Conservation (phyloP, 2,329 filamentous ascomycete genomes). For the Harringtonia aguacate region DNA sequence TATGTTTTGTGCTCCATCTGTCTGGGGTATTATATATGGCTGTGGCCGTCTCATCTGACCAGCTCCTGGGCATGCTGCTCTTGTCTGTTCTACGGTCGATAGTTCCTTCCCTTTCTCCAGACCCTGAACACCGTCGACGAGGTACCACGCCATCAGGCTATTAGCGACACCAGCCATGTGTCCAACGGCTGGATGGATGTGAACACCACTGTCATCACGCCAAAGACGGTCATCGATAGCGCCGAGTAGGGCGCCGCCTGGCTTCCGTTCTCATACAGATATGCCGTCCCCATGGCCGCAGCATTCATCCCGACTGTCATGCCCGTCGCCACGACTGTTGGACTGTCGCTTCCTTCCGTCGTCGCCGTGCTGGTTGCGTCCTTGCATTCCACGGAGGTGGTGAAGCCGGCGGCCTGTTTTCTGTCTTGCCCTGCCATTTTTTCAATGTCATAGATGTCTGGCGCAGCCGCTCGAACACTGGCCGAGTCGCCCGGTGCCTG, state of each 20-base stretch:
- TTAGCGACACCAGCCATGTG: conserved; percentile 22
- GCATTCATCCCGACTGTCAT: conserved; percentile 47
- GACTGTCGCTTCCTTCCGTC: conserved; percentile 15
- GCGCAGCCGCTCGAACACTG: too few relatives aligned
- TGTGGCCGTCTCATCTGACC: too few relatives aligned
- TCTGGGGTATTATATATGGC: too few relatives aligned
- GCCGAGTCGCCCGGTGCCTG: too few relatives aligned
- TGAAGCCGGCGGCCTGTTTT: neutral
- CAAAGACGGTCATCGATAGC: conserved; percentile 46
- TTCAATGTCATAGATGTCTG: too few relatives aligned
- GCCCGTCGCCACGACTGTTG: conserved; percentile 35
- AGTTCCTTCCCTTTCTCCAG: neutral
- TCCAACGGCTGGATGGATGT: conserved; percentile 37
- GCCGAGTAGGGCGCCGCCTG: conserved; percentile 44
- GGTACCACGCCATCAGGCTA: conserved; percentile 14
- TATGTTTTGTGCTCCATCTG: too few relatives aligned
- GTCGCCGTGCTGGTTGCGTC: neutral
- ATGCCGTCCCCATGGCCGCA: conserved; percentile 48
- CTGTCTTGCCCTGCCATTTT: neutral
- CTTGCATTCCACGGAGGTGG: neutral
- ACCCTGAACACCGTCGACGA: too few relatives aligned
- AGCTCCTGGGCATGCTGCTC: too few relatives aligned
- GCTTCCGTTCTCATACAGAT: conserved; percentile 42
- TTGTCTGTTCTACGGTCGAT: neutral
- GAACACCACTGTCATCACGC: conserved; percentile 44